Base-by-base conservation (phyloP, 805 yeast genomes). In the Candida xyloterini region DNA sequence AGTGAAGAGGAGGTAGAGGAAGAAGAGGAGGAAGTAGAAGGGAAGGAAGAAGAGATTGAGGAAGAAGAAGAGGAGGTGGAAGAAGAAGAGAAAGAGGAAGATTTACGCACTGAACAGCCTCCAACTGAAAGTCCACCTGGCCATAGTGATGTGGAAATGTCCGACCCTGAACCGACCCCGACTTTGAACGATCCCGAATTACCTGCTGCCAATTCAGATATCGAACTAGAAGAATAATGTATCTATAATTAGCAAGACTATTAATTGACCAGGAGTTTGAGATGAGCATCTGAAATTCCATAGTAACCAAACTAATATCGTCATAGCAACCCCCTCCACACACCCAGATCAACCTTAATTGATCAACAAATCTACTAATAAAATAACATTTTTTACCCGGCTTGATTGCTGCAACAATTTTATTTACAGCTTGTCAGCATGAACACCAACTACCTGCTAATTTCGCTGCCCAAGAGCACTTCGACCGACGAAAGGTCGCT, bases 381-480 rank as follows among this genome's bases (percentile, higher is more conserved):
- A 23, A 23, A 23, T 23, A 23, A 10, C 10, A 23, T 5, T 10
- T 37, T 38, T 46, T 43, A 42, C 47, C 50, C 50, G 45, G 46
- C 40, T 28, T 23, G 25, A 23, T 30, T 46, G 47, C 38, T 36
- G 47, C 46, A 37, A 39, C 39, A 46, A 25, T 36, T 33, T 30
- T 31, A 27, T 30, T 38, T 35, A 23, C 34, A 40, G 35, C 43
- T 28, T 34, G 38, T 16, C 33, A 30, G 31, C 35, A 56, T 56
- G 60, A 44, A 53, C 15, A 47, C 62, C 4, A 48, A 55, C 20
- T 58, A 57, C 41, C 44, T 61, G 23, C 38, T 61, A 13, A 42
- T 59, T 13, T 58, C 65, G 14, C 45, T 61, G 15, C 66, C 66
- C 15, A 47, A 50, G 23, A 46, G 56, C 13, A 47, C 61, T 2